Base-by-base conservation (phyloP, 2,329 filamentous ascomycete genomes). In the Paecilomyces fulvus region DNA sequence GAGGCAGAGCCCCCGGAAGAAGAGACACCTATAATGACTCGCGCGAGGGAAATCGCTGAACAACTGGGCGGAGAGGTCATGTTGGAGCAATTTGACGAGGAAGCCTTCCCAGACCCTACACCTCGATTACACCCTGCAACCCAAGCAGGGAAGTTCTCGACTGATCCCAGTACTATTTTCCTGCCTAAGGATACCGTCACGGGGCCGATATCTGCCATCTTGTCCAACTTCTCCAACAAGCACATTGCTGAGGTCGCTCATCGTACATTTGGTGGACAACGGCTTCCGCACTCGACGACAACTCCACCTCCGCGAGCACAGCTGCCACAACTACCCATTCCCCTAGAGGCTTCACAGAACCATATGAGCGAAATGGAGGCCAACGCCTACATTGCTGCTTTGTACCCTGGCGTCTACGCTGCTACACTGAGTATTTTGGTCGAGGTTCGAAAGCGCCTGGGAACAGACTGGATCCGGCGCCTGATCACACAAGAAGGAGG, bases 231-330 rank as follows among this genome's bases (percentile, higher is more conserved):
- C 55, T 83, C 90, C 56, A 83, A 85, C 49, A 87, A 85, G 56
- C 94, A 99, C 67, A 77, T 97, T 30, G 79, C 80, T 31, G 81
- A 87, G 56, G 81, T 87, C 1, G 89, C 92, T 0, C 83, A 89
- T 62, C 81, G 79, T 49, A 79, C 83, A 0, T 92, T 96, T 68
- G 92, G 92, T 49, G 92, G 92, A 0, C 73, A 74, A 3, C 83
- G 85, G 0, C 76, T 97, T 14, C 92, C 92, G 2, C 80, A 87
- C 66, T 95, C 90, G 1, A 85, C 88, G 0, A 81, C 85, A 1
- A 92, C 88, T 2, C 86, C 88, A 0, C 73, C 75, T 30, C 76
- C 79, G 1, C 70, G 63, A n/a, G 67, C 70, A 59, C 74, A 71
- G 21, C 74, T 79, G 61, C 75, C 79, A 31, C 82, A 85, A 67